A percentile compares a stretch with the other conserved stretches of the same genome.
Evolutionary conservation across 2,329 filamentous ascomycete species (phyloP).

Genomic region (Aspergillus oerlinghausenensis): DNA sequence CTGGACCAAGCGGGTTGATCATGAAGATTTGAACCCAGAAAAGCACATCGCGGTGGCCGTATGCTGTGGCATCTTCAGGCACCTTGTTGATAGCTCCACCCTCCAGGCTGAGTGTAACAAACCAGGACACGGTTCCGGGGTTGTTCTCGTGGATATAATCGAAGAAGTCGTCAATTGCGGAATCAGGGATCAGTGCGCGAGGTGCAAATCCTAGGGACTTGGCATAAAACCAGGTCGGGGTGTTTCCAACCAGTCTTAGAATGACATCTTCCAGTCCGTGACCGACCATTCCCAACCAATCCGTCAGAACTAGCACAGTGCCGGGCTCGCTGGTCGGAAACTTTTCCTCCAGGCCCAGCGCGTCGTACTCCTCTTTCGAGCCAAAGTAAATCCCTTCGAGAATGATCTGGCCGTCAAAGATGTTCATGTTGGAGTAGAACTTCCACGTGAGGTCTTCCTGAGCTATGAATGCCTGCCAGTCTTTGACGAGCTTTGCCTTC

Average conservation of each 20-base stretch:
- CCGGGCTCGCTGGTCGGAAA: slow-evolving; percentile 20
- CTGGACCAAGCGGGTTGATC: slow-evolving; percentile 43
- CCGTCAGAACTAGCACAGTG: slow-evolving; percentile 21
- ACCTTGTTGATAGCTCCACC: slow-evolving; percentile 59
- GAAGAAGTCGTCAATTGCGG: slow-evolving; percentile 49
- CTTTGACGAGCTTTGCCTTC: slow-evolving; percentile 48
- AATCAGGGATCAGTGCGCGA: slow-evolving; percentile 46
- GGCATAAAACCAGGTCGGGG: slow-evolving; percentile 51
- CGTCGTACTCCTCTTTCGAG: slow-evolving; percentile 51
- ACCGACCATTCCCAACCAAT: slow-evolving; percentile 26
- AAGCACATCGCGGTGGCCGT: slow-evolving; percentile 59
- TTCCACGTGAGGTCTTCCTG: slow-evolving; percentile 55
- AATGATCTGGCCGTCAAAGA: slow-evolving; percentile 51
- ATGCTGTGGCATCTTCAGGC: slow-evolving; percentile 54
- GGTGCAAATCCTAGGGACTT: slow-evolving; percentile 54
- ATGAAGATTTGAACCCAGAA: slow-evolving; percentile 62
- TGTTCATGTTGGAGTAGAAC: slow-evolving; percentile 55
- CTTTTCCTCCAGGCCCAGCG: slow-evolving; percentile 24
- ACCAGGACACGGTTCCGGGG: slow-evolving; percentile 54
- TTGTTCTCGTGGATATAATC: slow-evolving; percentile 48
- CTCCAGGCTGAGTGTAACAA: slow-evolving; percentile 58
- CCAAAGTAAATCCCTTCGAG: slow-evolving; percentile 62
- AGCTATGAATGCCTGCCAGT: slow-evolving; percentile 56
- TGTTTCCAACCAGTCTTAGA: slow-evolving; percentile 27
- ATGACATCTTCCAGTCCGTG: slow-evolving; percentile 24